phyloP scores from a whole-genome alignment of 768 basidiomycete species.

The Clitopilus passeckerianus region DNA sequence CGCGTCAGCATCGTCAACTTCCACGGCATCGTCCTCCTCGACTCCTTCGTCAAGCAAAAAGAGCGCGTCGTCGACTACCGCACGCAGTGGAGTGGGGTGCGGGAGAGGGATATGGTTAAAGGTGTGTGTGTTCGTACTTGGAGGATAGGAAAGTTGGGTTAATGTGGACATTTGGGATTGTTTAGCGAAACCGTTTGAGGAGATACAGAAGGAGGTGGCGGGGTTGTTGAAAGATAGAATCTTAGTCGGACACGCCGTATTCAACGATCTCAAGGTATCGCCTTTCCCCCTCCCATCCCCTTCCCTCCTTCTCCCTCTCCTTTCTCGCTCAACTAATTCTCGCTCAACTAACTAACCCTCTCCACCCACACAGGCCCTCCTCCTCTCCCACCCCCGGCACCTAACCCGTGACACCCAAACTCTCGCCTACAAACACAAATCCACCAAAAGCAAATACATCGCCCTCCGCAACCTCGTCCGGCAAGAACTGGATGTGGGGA shows the following conservation, averaged over 20 bases:
- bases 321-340: too few species aligned
- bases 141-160: too few species aligned
- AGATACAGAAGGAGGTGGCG: conserved; percentile 76
- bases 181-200: conserved; percentile 49
- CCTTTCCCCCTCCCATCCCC: not conserved
- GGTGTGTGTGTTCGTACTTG: conserved; percentile 31
- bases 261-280: conserved; percentile 81
- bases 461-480: conserved; percentile 77
- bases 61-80: conserved; percentile 92
- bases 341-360: not conserved
- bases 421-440: conserved; percentile 52
- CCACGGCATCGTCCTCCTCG: conserved; percentile 72
- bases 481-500: conserved; percentile 72
- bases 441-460: conserved; percentile 59
- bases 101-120: conserved; percentile 65
- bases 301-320: not conserved
- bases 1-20: conserved; percentile 90
- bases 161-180: too few species aligned
- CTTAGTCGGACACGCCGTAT: conserved; percentile 86
- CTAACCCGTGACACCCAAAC: conserved; percentile 69
- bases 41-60: conserved; percentile 81
- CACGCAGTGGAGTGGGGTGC: conserved; percentile 84
- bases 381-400: conserved; percentile 65
- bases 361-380: conserved; percentile 41
- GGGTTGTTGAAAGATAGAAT: conserved; percentile 73